These are phyloP conservation scores for Galeopsis tetrahit DNA, from an alignment of 257 asterid genomes.

Conservation along the genomic window DNA sequence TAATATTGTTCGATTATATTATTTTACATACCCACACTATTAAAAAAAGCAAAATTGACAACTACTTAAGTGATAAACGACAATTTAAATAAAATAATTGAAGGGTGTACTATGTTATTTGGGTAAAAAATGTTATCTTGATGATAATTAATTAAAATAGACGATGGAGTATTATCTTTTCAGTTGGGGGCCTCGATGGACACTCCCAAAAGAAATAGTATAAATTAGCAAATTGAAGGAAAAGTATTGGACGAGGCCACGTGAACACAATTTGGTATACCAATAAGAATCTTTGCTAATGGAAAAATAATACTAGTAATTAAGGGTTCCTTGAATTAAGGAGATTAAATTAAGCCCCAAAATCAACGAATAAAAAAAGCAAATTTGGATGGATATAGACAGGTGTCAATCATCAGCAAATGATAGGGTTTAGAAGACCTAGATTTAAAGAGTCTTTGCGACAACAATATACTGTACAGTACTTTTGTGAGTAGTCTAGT, in stretches of 20 bases:
- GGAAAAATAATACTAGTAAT: background rate
- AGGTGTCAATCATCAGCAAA: conserved; percentile 58
- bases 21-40: no score
- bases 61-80: no score
- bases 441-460: conserved; percentile 24
- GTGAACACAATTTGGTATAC: conserved; percentile 45
- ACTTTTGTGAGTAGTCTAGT: conserved; percentile 27
- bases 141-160: background rate
- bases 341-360: conserved; percentile 18
- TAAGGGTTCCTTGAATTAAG: conserved; percentile 40
- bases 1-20: no score
- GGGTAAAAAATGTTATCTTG: background rate
- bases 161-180: background rate
- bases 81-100: no score
- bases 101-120: no score
- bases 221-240: conserved; percentile 26
- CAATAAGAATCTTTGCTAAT: conserved; percentile 41
- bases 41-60: no score
- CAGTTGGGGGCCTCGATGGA: background rate
- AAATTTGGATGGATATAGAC: conserved; percentile 27
- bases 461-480: conserved; percentile 28
- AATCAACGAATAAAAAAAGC: background rate
- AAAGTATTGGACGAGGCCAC: conserved; percentile 53
- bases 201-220: conserved; percentile 34
- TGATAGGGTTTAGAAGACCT: conserved; percentile 34